Evolutionary conservation across 768 basidiomycete species (phyloP).

Genomic region (Coprinopsis sp.): DNA sequence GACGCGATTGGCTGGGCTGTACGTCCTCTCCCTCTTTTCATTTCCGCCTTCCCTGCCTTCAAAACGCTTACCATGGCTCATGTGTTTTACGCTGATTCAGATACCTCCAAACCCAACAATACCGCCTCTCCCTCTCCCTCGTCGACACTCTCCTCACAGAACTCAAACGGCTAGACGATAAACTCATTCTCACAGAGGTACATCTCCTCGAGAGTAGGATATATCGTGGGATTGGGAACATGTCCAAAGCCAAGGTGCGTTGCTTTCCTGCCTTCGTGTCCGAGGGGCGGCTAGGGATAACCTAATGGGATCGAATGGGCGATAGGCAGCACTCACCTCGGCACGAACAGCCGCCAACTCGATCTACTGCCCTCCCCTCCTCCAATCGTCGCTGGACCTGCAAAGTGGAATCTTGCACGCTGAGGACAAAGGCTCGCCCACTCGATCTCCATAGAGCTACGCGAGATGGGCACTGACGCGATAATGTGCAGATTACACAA

Average conservation of each 20-base stretch:
- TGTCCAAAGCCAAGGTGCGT: constrained; percentile 82
- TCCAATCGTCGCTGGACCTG: constrained; percentile 47
- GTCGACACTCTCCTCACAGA: constrained; percentile 90
- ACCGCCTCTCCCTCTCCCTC: constrained; percentile 71
- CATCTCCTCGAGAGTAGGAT: constrained; percentile 91
- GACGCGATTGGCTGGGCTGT: constrained; percentile 78
- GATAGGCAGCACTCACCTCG: constrained; percentile 79
- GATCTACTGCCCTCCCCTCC: constrained; percentile 71
- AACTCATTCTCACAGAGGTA: constrained; percentile 96
- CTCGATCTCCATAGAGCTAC: too few species aligned
- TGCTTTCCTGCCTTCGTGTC: not conserved
- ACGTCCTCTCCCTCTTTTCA: constrained; percentile 10
- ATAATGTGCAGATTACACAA: constrained; percentile 98
- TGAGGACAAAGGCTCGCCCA: constrained; percentile 95
- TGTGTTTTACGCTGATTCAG: constrained; percentile 26
- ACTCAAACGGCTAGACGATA: constrained; percentile 91
- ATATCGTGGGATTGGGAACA: constrained; percentile 84
- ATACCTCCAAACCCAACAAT: constrained; percentile 71
- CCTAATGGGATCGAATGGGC: not conserved
- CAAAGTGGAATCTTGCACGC: constrained; percentile 80
- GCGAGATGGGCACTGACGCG: too few species aligned
- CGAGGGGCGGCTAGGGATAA: not conserved
- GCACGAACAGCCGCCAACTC: constrained; percentile 92
- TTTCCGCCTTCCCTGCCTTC: not conserved
- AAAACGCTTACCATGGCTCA: not conserved